These are phyloP conservation scores for Ligustrum vulgare DNA, from an alignment of 257 asterid species.

Conservation along the genomic window DNA sequence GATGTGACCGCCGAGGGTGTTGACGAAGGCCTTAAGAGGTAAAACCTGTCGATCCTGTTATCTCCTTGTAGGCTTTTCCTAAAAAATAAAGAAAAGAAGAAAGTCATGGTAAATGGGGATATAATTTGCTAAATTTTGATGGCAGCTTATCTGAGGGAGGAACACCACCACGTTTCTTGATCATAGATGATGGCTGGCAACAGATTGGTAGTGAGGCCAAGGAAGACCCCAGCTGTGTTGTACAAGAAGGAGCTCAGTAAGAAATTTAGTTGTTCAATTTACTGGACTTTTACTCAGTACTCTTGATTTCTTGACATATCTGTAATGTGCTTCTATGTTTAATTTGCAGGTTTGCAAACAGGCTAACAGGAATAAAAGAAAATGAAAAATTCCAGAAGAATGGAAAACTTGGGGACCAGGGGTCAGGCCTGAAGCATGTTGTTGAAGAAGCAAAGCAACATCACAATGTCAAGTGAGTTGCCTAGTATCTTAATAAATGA, in stretches of 20 bases:
- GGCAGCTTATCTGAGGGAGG: slow-evolving; percentile 89
- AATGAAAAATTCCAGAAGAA: slow-evolving; percentile 71
- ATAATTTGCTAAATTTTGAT: neutral
- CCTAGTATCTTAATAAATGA: neutral
- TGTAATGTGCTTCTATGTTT: slow-evolving; percentile 9
- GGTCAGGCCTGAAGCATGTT: slow-evolving; percentile 66
- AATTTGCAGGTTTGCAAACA: slow-evolving; percentile 74
- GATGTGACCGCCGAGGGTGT: slow-evolving; percentile 99
- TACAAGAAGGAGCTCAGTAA: slow-evolving; percentile 91
- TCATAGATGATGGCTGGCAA: slow-evolving; percentile 99
- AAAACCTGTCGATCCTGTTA: slow-evolving; percentile 8
- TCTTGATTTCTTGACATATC: neutral
- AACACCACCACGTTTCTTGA: slow-evolving; percentile 85
- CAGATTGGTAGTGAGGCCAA: slow-evolving; percentile 76
- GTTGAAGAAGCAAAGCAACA: slow-evolving; percentile 66
- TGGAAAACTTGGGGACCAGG: slow-evolving; percentile 38
- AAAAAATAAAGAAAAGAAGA: neutral
- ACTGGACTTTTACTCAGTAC: neutral
- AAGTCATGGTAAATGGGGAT: neutral
- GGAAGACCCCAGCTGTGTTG: slow-evolving; percentile 57
- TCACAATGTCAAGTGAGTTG: slow-evolving; percentile 66
- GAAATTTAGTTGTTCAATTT: slow-evolving; percentile 8
- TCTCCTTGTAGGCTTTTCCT: neutral
- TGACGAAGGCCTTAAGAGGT: slow-evolving; percentile 87
- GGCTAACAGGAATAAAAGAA: slow-evolving; percentile 85